Percentiles rank a stretch among this genome's conserved stretches.
These are phyloP conservation scores for Actinidia polygama DNA, from an alignment of 179 eudicot genomes.

Conservation along the genomic window DNA sequence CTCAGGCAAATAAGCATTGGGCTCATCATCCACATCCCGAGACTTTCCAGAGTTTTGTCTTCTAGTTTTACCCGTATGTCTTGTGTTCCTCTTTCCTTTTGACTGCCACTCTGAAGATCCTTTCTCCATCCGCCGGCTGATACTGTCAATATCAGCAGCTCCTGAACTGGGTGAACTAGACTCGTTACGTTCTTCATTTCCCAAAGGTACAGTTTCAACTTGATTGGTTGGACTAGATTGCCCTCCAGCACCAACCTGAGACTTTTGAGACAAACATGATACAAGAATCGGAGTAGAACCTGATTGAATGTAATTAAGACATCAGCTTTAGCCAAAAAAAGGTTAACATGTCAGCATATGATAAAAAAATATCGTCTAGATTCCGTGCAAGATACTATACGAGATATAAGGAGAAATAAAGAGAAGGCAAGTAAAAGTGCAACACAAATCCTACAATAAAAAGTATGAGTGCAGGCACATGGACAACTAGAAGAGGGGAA, in stretches of 20 bases:
- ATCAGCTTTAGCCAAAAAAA: neutral
- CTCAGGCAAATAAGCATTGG: constrained; percentile 29
- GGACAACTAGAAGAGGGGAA: neutral
- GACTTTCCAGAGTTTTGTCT: constrained; percentile 34
- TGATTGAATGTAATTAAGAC: constrained; percentile 19
- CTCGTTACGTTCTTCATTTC: constrained; percentile 45
- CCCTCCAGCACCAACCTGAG: constrained; percentile 35
- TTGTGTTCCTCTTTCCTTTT: constrained; percentile 76
- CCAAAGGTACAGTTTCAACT: constrained; percentile 42
- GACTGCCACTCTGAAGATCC: constrained; percentile 80
- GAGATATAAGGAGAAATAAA: neutral
- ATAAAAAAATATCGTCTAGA: neutral
- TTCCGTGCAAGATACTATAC: neutral
- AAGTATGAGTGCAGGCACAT: neutral
- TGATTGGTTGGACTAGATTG: constrained; percentile 43
- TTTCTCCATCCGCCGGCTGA: constrained; percentile 40
- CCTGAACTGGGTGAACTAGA: constrained; percentile 52
- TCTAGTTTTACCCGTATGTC: constrained; percentile 42
- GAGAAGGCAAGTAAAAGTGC: neutral
- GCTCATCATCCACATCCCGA: constrained; percentile 33
- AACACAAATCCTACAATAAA: neutral
- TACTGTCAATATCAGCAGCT: constrained; percentile 31
- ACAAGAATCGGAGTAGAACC: constrained; percentile 33
- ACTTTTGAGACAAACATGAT: constrained; percentile 38
- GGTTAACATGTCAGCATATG: neutral